A percentile compares a stretch with the other conserved stretches of the same genome.
Conservation (phyloP, 345 rosid genomes). For the Salix suchowensis region DNA sequence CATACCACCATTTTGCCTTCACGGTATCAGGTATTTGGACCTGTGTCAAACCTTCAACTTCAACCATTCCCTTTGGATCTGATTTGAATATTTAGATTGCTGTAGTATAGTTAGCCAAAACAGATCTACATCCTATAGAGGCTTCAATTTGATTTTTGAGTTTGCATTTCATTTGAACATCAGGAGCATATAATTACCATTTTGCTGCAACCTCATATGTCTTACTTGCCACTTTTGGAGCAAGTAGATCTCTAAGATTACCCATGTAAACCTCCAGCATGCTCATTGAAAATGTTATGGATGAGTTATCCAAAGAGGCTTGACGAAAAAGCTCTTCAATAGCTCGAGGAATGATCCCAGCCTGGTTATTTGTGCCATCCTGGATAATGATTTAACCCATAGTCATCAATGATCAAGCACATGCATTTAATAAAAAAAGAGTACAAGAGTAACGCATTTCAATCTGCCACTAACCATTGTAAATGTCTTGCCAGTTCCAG, state of each 20-base stretch:
- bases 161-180: neutral
- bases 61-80: conserved; percentile 74
- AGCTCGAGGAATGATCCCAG: conserved; percentile 75
- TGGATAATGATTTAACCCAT: conserved; percentile 23
- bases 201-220: conserved; percentile 36
- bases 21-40: conserved; percentile 52
- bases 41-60: conserved; percentile 78
- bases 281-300: conserved; percentile 69
- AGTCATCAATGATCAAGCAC: neutral
- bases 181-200: conserved; percentile 37
- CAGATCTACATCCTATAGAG: conserved; percentile 14
- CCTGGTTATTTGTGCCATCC: conserved; percentile 71
- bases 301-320: conserved; percentile 39
- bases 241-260: conserved; percentile 65
- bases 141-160: neutral
- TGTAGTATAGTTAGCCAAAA: conserved; percentile 37
- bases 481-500: conserved; percentile 92
- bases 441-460: neutral
- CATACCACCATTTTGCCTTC: conserved; percentile 78
- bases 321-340: conserved; percentile 58
- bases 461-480: conserved; percentile 61
- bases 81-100: conserved; percentile 89
- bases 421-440: neutral
- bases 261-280: conserved; percentile 97
- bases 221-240: conserved; percentile 47